Evolutionary conservation across 164 flowering plant genomes (phyloP).

Genomic region (Euptelea pleiosperma): DNA sequence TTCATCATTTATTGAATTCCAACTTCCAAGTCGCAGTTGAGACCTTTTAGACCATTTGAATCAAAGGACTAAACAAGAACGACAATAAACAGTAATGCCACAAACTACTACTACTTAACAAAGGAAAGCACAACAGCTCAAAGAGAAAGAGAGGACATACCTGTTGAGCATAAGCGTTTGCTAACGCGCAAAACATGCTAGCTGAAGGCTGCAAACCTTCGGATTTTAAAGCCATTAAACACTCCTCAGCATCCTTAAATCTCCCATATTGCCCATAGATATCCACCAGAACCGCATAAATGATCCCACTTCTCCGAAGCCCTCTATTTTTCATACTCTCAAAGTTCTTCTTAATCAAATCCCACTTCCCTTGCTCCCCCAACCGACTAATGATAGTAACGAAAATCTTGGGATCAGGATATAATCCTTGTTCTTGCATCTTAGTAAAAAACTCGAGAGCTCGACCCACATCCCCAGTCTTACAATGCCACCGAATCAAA

Average conservation of each 20-base stretch:
- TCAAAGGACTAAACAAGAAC: not conserved
- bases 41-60: too few species aligned
- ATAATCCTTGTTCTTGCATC: slow-evolving; percentile 78
- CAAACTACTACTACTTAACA: not conserved
- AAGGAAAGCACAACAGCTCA: not conserved
- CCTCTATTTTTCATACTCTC: slow-evolving; percentile 59
- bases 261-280: slow-evolving; percentile 82
- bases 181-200: slow-evolving; percentile 56
- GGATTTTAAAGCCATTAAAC: slow-evolving; percentile 49
- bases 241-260: slow-evolving; percentile 60
- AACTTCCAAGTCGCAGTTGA: too few species aligned
- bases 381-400: slow-evolving; percentile 54
- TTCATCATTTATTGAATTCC: too few species aligned
- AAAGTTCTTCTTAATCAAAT: slow-evolving; percentile 48
- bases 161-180: slow-evolving; percentile 89
- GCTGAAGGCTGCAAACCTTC: slow-evolving; percentile 58
- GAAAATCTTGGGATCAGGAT: slow-evolving; percentile 87
- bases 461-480: slow-evolving; percentile 45
- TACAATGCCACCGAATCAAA: slow-evolving; percentile 71
- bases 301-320: slow-evolving; percentile 40
- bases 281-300: slow-evolving; percentile 72
- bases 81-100: not conserved
- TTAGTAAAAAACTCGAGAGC: slow-evolving; percentile 57
- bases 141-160: too few species aligned
- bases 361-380: slow-evolving; percentile 87